Base-by-base conservation (phyloP, 2,329 filamentous ascomycete genomes). In the Parafenestella ontariensis region DNA sequence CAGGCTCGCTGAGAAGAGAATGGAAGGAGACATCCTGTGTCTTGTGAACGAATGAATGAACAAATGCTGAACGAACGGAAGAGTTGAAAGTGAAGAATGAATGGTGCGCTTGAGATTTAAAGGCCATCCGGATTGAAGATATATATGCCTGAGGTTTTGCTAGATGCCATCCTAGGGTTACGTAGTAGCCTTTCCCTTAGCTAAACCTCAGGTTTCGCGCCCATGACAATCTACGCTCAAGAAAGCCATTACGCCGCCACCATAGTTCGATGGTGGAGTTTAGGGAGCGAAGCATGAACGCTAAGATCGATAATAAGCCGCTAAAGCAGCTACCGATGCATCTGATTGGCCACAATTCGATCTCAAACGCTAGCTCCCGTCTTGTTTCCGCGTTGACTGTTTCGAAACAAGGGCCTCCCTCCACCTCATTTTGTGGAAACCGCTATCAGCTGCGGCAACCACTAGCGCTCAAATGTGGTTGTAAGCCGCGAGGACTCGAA, bases 11-110 rank as follows among this genome's bases (percentile, higher is more conserved):
- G 62, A 40, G 41, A 70, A 51, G 43, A 68, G 46, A 50, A 64
- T 59, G 50, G 59, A 63, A 61, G 59, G 60, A 68, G 71, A 70
- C 71, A 75, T 73, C 62, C 60, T 71, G 65, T 68, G 65, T 47
- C 59, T 56, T 29, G n/a, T 31, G 18, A 61, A 53, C 24, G 61
- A 63, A 61, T 53, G 57, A 44, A 58, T 46, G 29, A 20, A 41
- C 15, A 58, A 55, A 15, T 46, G 58, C 4, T 40, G 21, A 40
- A 21, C 20, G 20, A 40, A 40, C 24, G 13, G 5, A 23, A 20
- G 7, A 40, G 37, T 15, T 31, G 13, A 48, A 51, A 39, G 46
- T 50, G 46, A 17, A 23, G n/a, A 50, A 44, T 17, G 45, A 42
- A 54, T 36, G 31, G 26, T 15, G 21, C 21, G 18, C 37, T 23